These are phyloP conservation scores for Nasturtium officinale DNA, from an alignment of 345 rosid genomes.

Conservation along the genomic window DNA sequence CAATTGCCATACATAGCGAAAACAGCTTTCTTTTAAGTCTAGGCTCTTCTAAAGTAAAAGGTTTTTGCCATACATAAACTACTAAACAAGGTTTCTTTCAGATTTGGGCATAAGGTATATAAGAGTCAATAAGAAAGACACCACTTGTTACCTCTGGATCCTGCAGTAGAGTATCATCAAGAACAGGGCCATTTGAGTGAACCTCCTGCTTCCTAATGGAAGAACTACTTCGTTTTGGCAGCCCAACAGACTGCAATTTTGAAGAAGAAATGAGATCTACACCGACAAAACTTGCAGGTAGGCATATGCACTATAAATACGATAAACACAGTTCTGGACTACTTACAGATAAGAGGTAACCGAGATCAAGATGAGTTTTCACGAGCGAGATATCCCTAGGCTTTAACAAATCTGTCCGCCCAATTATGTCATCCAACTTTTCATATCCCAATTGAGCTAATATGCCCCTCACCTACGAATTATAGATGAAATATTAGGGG, in stretches of 20 bases:
- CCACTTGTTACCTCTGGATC: slow-evolving; percentile 72
- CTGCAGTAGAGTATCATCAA: slow-evolving; percentile 79
- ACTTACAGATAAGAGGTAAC: slow-evolving; percentile 75
- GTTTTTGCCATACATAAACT: neutral
- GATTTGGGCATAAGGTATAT: slow-evolving; percentile 13
- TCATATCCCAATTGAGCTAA: slow-evolving; percentile 90
- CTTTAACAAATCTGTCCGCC: slow-evolving; percentile 74
- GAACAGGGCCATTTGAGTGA: slow-evolving; percentile 83
- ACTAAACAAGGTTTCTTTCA: neutral
- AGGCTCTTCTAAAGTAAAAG: slow-evolving; percentile 7
- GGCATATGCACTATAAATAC: slow-evolving; percentile 1
- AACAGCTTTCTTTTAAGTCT: slow-evolving; percentile 5
- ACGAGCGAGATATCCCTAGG: slow-evolving; percentile 91
- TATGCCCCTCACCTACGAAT: slow-evolving; percentile 85
- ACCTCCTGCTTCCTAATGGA: slow-evolving; percentile 87
- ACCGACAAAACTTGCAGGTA: slow-evolving; percentile 15
- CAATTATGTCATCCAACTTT: slow-evolving; percentile 88
- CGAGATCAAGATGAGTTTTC: slow-evolving; percentile 94
- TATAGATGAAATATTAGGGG: slow-evolving; percentile 7
- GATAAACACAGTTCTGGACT: neutral
- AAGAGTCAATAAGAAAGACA: slow-evolving; percentile 2
- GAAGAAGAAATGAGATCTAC: slow-evolving; percentile 21
- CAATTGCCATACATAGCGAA: neutral
- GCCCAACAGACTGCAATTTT: slow-evolving; percentile 67
- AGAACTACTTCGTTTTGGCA: slow-evolving; percentile 89